Percentiles rank a stretch among this genome's conserved stretches.
phyloP scores from a whole-genome alignment of 108 stramenopile genomes.

The Mediolabrus comicus region DNA sequence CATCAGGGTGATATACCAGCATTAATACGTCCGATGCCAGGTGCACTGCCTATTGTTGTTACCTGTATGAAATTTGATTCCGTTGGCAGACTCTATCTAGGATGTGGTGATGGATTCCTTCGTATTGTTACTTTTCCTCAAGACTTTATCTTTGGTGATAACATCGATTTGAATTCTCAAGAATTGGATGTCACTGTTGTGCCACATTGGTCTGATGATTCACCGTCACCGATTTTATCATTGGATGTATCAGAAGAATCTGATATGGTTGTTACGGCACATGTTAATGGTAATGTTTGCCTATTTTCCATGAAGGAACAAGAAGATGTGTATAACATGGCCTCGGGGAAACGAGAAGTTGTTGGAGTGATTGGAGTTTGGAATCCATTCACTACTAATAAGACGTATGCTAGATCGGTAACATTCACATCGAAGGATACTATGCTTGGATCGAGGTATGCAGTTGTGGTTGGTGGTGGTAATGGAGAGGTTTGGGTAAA shows the following conservation, averaged over 20 bases:
- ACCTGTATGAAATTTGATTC: constrained; percentile 59
- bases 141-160: background rate
- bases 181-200: constrained; percentile 8
- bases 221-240: constrained; percentile 34
- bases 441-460: background rate
- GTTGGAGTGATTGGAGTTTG: constrained; percentile 23
- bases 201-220: background rate
- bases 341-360: background rate
- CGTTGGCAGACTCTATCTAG: constrained; percentile 44
- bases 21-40: constrained; percentile 12
- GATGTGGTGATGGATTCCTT: constrained; percentile 51
- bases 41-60: constrained; percentile 13
- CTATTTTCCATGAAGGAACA: constrained; percentile 19
- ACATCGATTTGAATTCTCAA: background rate
- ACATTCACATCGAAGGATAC: constrained; percentile 16
- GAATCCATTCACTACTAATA: constrained; percentile 21
- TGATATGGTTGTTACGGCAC: constrained; percentile 26
- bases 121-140: constrained; percentile 25
- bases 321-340: constrained; percentile 8
- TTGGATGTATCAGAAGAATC: constrained; percentile 36
- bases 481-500: constrained; percentile 38
- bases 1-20: constrained; percentile 7
- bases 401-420: constrained; percentile 33
- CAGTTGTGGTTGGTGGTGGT: constrained; percentile 45
- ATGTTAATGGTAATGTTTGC: constrained; percentile 31